Evolutionary conservation across 2,329 filamentous ascomycete genomes (phyloP).

Genomic region (Acephala macrosclerotiorum): DNA sequence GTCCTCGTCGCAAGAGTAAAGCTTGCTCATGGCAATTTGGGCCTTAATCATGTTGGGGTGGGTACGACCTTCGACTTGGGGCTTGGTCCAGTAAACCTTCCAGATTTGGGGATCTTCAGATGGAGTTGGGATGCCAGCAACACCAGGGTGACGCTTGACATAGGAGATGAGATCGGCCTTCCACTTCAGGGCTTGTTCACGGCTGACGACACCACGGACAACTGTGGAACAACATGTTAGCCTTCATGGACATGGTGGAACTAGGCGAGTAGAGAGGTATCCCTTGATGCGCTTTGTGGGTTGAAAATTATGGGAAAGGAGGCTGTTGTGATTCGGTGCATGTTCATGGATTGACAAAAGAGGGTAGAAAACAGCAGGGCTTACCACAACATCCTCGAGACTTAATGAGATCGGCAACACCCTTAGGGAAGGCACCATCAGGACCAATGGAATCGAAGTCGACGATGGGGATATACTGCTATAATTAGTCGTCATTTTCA

Average conservation of each 20-base stretch:
- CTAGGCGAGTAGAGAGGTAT: neutral
- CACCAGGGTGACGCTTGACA: constrained; percentile 14
- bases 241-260: neutral
- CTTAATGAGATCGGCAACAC: constrained; percentile 18
- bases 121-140: constrained; percentile 15
- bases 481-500: neutral
- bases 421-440: constrained; percentile 16
- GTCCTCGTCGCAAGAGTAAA: constrained; percentile 20
- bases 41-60: constrained; percentile 18
- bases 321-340: too few species aligned
- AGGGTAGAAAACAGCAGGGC: neutral
- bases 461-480: constrained; percentile 18
- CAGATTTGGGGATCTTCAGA: constrained; percentile 16
- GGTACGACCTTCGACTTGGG: constrained; percentile 20
- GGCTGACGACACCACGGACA: constrained; percentile 19
- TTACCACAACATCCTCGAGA: constrained; percentile 21
- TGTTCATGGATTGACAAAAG: neutral
- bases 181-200: constrained; percentile 21
- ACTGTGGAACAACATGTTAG: neutral
- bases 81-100: constrained; percentile 22
- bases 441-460: constrained; percentile 18
- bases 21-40: constrained; percentile 20
- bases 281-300: neutral
- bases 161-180: constrained; percentile 18
- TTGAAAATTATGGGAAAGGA: neutral